A percentile compares a stretch with the other conserved stretches of the same genome.
phyloP scores from a whole-genome alignment of 1,284 basidiomycete genomes.

The Amylostereum areolatum region DNA sequence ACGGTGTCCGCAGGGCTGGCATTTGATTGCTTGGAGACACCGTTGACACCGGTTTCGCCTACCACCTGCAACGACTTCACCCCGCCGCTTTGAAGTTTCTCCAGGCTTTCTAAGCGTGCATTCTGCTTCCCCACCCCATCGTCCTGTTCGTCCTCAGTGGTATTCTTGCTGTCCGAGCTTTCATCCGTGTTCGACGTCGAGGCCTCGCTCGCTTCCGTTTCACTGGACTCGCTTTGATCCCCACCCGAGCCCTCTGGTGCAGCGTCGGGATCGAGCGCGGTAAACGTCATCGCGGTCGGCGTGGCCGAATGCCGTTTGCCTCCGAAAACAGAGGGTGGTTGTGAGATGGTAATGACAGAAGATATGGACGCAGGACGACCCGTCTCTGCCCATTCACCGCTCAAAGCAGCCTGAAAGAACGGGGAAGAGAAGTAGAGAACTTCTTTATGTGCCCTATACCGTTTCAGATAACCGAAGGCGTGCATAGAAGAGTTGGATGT shows the following conservation, averaged over 20 bases:
- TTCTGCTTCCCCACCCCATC: constrained; percentile 17
- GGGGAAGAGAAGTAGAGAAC: constrained; percentile 79
- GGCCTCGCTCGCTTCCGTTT: constrained; percentile 30
- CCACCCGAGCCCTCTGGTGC: constrained; percentile 35
- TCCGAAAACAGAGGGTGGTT: constrained; percentile 53
- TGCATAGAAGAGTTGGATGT: neutral
- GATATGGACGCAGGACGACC: constrained; percentile 67
- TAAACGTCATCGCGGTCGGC: constrained; percentile 50
- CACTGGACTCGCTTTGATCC: constrained; percentile 31
- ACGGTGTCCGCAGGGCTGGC: constrained; percentile 9
- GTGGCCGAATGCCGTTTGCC: constrained; percentile 31
- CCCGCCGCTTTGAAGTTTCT: constrained; percentile 23
- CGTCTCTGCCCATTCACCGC: constrained; percentile 74
- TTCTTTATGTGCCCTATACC: constrained; percentile 74
- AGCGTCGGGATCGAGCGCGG: constrained; percentile 47
- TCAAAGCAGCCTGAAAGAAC: constrained; percentile 81
- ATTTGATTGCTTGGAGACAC: constrained; percentile 4
- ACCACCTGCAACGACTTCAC: constrained; percentile 10
- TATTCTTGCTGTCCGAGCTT: neutral
- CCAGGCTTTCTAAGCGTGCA: constrained; percentile 26
- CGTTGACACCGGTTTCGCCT: constrained; percentile 3
- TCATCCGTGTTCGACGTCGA: neutral
- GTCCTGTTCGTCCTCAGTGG: constrained; percentile 15
- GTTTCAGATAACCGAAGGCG: neutral
- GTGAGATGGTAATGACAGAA: constrained; percentile 76